phyloP scores from a whole-genome alignment of 371 early-diverging fungal genomes.

The Mucor racemosus region DNA sequence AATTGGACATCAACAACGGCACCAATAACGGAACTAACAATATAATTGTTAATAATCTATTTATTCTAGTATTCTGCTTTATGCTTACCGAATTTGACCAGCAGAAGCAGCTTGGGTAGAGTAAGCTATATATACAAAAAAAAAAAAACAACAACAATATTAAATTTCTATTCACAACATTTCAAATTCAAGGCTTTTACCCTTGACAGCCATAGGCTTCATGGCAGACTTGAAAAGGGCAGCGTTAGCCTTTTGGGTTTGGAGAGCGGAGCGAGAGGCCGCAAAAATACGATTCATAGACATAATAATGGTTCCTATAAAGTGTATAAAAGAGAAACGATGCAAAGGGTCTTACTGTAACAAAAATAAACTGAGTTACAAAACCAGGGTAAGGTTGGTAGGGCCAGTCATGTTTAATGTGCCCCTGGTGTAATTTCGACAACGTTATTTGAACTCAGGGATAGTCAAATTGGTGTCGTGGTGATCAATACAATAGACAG shows the following conservation, averaged over 20 bases:
- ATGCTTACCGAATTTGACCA: slow-evolving; percentile 48
- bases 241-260: slow-evolving; percentile 36
- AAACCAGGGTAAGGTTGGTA: background rate
- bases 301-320: background rate
- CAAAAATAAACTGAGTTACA: slow-evolving; percentile 9
- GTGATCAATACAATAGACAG: background rate
- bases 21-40: slow-evolving; percentile 81
- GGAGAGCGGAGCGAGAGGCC: slow-evolving; percentile 25
- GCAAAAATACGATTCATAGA: slow-evolving; percentile 14
- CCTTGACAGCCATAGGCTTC: slow-evolving; percentile 34
- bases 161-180: background rate
- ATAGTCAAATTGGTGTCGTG: background rate
- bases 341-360: background rate
- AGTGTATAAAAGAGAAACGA: slow-evolving; percentile 10
- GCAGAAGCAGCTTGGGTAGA: slow-evolving; percentile 35
- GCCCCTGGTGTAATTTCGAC: slow-evolving; percentile 4
- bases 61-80: background rate
- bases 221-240: slow-evolving; percentile 26
- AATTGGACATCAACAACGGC: slow-evolving; percentile 99
- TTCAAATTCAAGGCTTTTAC: background rate
- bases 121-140: slow-evolving; percentile 23
- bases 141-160: background rate
- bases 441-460: background rate
- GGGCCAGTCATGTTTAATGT: slow-evolving; percentile 2
- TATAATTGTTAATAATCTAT: background rate